Percentiles rank a stretch among this genome's conserved stretches.
Conservation (phyloP, 2,329 filamentous ascomycete genomes). For the Cryphonectria radicalis region DNA sequence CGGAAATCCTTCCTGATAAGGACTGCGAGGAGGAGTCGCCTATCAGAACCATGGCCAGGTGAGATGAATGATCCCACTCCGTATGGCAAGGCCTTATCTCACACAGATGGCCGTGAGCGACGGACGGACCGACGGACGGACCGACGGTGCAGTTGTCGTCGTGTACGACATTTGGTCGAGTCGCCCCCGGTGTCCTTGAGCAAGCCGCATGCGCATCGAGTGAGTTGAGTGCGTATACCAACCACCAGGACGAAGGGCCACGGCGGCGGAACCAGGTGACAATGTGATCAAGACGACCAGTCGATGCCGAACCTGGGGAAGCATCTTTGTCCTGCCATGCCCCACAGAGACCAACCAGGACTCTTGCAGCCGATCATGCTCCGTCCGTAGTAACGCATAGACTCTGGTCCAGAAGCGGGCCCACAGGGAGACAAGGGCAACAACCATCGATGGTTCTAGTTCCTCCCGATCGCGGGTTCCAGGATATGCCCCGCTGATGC, state of each 20-base stretch:
- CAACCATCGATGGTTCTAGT: neutral
- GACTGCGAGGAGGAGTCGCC: neutral
- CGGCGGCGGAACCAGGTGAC: neutral
- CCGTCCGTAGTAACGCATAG: neutral
- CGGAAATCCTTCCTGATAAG: slow-evolving; percentile 6
- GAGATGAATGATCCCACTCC: neutral
- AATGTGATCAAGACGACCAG: neutral
- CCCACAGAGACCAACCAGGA: neutral
- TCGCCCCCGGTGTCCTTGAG: neutral
- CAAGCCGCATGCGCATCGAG: neutral
- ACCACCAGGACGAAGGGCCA: neutral
- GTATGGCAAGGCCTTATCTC: slow-evolving; percentile 5
- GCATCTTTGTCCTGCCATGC: neutral
- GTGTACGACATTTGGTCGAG: too few relatives aligned
- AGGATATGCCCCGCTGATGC: neutral
- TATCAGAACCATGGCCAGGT: neutral
- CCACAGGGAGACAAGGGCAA: neutral
- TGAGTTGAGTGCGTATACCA: neutral
- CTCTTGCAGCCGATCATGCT: slow-evolving; percentile 2
- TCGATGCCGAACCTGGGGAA: neutral
- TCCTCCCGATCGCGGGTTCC: neutral
- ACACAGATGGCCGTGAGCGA: neutral
- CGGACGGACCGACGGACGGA: neutral
- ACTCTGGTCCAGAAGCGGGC: slow-evolving; percentile 2
- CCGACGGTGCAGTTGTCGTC: neutral